Base-by-base conservation (phyloP, 2,329 filamentous ascomycete species). In the Sporothrix pallida region DNA sequence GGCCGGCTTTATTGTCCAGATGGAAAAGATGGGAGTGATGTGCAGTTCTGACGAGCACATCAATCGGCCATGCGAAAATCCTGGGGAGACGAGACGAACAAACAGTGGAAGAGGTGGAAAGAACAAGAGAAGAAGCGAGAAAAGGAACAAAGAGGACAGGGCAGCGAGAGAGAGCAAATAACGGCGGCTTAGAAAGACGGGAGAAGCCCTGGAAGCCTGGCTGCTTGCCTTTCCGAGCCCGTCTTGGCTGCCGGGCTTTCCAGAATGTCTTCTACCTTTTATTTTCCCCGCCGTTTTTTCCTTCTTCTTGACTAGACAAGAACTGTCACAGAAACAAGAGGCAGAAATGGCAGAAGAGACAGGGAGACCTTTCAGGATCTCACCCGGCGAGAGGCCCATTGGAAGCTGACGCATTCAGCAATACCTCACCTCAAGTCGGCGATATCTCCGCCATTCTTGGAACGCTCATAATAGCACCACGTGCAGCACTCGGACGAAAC, bases 1-100 rank as follows among this genome's bases (percentile, higher is more conserved):
- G 77, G 76, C 77, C 78, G 78, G 78, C 77, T 80, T 79, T 78
- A 78, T 72, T 78, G 67, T 76, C 74, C 72, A 77, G 77, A 79
- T 78, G 76, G 77, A 76, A 63, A 75, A 73, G 74, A 77, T 76
- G 75, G 52, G 75, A 72, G 74, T 68, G 67, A 74, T 74, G 54
- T 72, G 72, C 73, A 56, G 74, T 74, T 76, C 74, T 70, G 68
- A 52, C 71, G 50, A 63, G 74, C 74, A 73, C 68, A 73, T 75
- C 74, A 75, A 75, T 75, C 74, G 69, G 42, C 63, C 62, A 62
- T 54, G 60, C 62, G 63, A 74, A 74, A 72, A 70, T 52, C 74
- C 75, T 73, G 71, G 71, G 46, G 50, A 72, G 71, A 72, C 62
- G 31, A 68, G 71, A 68, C 60, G 62, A 72, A 65, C 26, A 68